Evolutionary conservation across 208 protist genomes (phyloP).

Genomic region (Crithidia fasciculata): DNA sequence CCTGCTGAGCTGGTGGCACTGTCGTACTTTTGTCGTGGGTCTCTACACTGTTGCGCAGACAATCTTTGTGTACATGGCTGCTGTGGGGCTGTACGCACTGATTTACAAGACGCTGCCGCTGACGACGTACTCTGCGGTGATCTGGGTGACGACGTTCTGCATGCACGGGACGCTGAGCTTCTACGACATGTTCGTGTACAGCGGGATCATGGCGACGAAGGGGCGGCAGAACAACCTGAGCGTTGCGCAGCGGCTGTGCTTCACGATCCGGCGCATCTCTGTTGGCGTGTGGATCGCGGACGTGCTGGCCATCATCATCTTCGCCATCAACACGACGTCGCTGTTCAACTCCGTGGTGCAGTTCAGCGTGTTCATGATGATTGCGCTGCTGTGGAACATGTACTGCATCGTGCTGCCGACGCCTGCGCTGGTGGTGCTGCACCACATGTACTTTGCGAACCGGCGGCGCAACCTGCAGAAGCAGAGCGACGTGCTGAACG

Average conservation of each 20-base stretch:
- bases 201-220: slow-evolving; percentile 62
- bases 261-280: slow-evolving; percentile 48
- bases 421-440: slow-evolving; percentile 52
- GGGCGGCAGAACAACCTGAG: slow-evolving; percentile 63
- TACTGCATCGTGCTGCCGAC: slow-evolving; percentile 52
- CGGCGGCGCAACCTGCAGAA: slow-evolving; percentile 54
- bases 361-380: slow-evolving; percentile 71
- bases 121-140: slow-evolving; percentile 43
- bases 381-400: slow-evolving; percentile 62
- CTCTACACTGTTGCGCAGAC: slow-evolving; percentile 44
- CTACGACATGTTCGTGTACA: slow-evolving; percentile 71
- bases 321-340: slow-evolving; percentile 61
- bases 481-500: slow-evolving; percentile 49
- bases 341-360: slow-evolving; percentile 49
- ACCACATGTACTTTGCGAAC: slow-evolving; percentile 67
- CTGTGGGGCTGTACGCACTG: slow-evolving; percentile 43
- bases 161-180: slow-evolving; percentile 68
- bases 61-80: slow-evolving; percentile 44
- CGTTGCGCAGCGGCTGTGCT: slow-evolving; percentile 68
- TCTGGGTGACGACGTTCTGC: slow-evolving; percentile 62
- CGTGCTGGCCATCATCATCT: slow-evolving; percentile 56
- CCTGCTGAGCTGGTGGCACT: slow-evolving; percentile 46
- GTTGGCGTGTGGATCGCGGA: slow-evolving; percentile 52
- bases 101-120: slow-evolving; percentile 49
- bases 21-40: slow-evolving; percentile 39